Evolutionary conservation across 2,329 filamentous ascomycete species (phyloP), one percentile per base, ranked within the genome.

Genomic region (Talaromyces sp.): DNA sequence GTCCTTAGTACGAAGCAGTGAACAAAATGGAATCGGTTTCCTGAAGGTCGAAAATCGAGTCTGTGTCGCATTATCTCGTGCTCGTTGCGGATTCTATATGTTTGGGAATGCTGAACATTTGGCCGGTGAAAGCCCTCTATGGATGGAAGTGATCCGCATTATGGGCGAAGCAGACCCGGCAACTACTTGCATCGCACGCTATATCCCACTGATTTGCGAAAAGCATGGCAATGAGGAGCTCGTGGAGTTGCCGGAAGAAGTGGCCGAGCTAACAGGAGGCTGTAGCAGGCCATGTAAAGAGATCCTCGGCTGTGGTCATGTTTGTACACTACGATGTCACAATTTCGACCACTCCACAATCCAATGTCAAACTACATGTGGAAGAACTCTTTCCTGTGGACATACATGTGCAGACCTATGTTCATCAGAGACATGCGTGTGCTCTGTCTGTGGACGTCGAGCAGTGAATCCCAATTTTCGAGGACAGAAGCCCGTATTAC

Each of bases 61-160:
- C 14, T 88, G 86, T 66, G 87, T 88, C 43, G 86, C 86, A 13
- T 72, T 89, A 1, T 88, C 87, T 16, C 87, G 93, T 62, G 93
- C 93, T 3, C 88, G 87, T 64, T 83, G 88, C 6, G 92, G 92
- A 0, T 87, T 97, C 66, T 96, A 93, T 75, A 82, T 97, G 45
- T 96, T 97, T 72, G 93, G 93, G 1, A 92, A 96, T 70, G 84
- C 84, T 13, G 70, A 82, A 9, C 85, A 86, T 7, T 69, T 85
- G 0, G 82, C 82, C 0, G 72, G 74, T 14, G 70, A 75, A 0
- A 82, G 81, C 67, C 73, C 72, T 1, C 79, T 85, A 4, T 89
- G 86, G 86, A 77, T 74, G 48, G 73, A 81, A 27, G 79, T 88
- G 16, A 72, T 80, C 2, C 73, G 77, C 2, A 79, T 82, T 31